Conservation (phyloP, 1,139 yeast species). For the Entelexis paramagnoliae region DNA sequence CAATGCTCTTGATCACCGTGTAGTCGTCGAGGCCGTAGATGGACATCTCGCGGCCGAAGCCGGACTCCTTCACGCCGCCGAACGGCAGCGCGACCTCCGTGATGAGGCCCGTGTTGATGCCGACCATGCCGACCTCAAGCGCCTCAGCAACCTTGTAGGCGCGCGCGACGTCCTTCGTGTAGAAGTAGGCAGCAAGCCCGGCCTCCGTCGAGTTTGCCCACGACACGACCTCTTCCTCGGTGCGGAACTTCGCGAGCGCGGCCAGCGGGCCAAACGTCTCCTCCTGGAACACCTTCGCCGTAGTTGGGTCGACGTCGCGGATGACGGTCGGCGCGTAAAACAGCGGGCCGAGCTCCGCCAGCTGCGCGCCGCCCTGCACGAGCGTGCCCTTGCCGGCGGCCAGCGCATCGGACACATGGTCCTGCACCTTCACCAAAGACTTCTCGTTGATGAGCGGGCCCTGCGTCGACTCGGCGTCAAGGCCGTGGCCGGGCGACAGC, state of each 20-base stretch:
- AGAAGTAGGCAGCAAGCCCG: constrained; percentile 76
- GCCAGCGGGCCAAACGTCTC: constrained; percentile 92
- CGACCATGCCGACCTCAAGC: constrained; percentile 71
- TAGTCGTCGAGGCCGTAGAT: constrained; percentile 68
- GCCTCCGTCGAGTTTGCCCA: constrained; percentile 60
- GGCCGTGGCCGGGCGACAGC: constrained; percentile 64
- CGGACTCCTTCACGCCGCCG: constrained; percentile 73
- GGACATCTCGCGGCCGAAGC: constrained; percentile 77
- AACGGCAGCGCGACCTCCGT: constrained; percentile 67
- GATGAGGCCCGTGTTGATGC: constrained; percentile 62
- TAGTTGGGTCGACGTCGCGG: constrained; percentile 48
- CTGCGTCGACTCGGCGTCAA: constrained; percentile 56
- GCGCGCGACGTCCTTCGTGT: constrained; percentile 52
- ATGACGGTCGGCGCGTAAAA: constrained; percentile 72
- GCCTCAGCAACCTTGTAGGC: constrained; percentile 60
- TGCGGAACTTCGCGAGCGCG: constrained; percentile 50
- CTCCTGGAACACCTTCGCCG: constrained; percentile 52
- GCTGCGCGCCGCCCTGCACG: constrained; percentile 53
- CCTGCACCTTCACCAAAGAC: constrained; percentile 57
- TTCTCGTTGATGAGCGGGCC: constrained; percentile 70
- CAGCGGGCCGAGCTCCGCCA: constrained; percentile 57
- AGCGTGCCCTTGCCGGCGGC: constrained; percentile 50
- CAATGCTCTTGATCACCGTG: constrained; percentile 50
- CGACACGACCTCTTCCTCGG: constrained; percentile 57
- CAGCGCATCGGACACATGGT: constrained; percentile 65